Base-by-base conservation (phyloP, 208 protist species). In the Kentomonas sorsogonicus region DNA sequence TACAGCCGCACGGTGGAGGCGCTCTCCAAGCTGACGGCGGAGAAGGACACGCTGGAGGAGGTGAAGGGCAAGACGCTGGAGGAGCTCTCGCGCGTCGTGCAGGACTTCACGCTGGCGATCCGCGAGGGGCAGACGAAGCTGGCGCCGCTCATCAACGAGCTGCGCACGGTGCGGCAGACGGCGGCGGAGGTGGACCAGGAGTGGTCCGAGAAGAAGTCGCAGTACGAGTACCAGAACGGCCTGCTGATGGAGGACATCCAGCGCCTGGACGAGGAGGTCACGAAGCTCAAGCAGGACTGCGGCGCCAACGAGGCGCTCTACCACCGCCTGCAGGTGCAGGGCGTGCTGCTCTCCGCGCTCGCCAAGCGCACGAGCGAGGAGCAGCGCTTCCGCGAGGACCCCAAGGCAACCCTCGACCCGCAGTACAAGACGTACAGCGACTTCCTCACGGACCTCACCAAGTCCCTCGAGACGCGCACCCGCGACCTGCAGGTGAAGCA, bases 1-100 rank as follows among this genome's bases (percentile, higher is more conserved):
- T 94, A 93, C 77, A 88, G 77, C 56, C 79, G 74, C 48, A 87
- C 86, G 34, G 68, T 89, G 44, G 81, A 93, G 63, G 62, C 72
- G n/a, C 68, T 96, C 10, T 81, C 71, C 30, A 78, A 86, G 70
- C 74, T 96, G 34, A 85, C 81, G 4, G 66, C 77, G 30, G 80
- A 96, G 73, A 90, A 90, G 64, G 74, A 93, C 56, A 72, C 74
- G 5, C 74, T 94, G 29, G 86, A 96, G 64, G 82, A 85, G 70
- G 48, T 91, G 11, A 96, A 96, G 69, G 84, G 86, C 22, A 88
- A 90, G 63, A 96, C 86, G 25, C 66, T 96, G 4, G 86, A 96
- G 57, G 81, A 96, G 69, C 83, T 96, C 34, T 90, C 89, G 30
- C 70, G 69, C 22, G 87, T 96, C 7, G 86, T 94, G 69, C 80